Evolutionary conservation across 768 basidiomycete genomes (phyloP).

Genomic region (Suillus luteus): DNA sequence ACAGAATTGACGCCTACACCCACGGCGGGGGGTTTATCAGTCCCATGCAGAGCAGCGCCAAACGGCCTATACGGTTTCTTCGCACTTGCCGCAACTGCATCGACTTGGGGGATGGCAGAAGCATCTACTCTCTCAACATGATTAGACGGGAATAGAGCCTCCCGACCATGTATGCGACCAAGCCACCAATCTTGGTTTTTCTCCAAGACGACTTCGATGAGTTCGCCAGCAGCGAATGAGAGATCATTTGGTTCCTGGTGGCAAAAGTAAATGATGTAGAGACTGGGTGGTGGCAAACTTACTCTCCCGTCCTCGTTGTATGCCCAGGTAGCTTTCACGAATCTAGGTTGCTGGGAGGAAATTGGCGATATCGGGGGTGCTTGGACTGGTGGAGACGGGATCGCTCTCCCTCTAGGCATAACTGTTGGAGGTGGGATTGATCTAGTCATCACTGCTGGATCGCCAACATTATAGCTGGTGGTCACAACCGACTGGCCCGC

Average conservation of each 20-base stretch:
- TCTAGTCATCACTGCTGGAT: conserved; percentile 12
- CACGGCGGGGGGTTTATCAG: conserved; percentile 33
- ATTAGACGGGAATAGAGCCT: conserved; percentile 78
- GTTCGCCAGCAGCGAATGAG: conserved; percentile 72
- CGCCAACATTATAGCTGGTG: conserved; percentile 15
- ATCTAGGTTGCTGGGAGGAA: conserved; percentile 11
- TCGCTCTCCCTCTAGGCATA: conserved; percentile 15
- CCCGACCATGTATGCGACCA: conserved; percentile 60
- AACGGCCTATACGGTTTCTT: conserved; percentile 37
- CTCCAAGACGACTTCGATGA: conserved; percentile 77
- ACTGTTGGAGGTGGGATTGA: not conserved
- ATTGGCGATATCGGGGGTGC: conserved; percentile 1
- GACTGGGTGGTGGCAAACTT: conserved; percentile 17
- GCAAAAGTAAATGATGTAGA: conserved; percentile 13
- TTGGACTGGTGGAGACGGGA: conserved; percentile 18
- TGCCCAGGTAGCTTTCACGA: conserved; percentile 55
- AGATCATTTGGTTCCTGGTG: conserved; percentile 77
- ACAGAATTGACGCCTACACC: conserved; percentile 32
- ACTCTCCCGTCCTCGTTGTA: conserved; percentile 65
- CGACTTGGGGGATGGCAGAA: conserved; percentile 9
- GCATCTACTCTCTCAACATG: conserved; percentile 62
- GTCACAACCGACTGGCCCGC: conserved; percentile 21
- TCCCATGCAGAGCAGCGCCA: conserved; percentile 39
- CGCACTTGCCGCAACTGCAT: not conserved
- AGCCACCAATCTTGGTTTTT: conserved; percentile 90